These are phyloP conservation scores for Trebouxia sp. DNA, from an alignment of 139 green algal genomes.

Conservation along the genomic window DNA sequence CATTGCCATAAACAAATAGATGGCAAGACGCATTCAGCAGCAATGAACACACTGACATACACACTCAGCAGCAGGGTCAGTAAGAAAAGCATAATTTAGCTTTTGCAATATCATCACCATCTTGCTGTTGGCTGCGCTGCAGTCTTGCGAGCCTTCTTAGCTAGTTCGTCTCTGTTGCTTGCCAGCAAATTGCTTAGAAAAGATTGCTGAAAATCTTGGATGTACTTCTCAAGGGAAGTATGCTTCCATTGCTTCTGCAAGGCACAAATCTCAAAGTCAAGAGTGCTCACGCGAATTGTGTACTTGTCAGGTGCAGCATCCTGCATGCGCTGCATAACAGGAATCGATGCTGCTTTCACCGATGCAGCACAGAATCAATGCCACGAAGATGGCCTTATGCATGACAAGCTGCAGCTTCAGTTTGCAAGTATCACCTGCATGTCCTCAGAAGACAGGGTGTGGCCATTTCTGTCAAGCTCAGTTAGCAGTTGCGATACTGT, in stretches of 20 bases:
- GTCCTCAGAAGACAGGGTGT: not conserved
- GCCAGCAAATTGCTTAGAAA: not conserved
- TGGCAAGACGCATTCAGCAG: not conserved
- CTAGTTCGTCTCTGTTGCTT: not conserved
- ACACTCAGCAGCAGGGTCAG: too few relatives aligned
- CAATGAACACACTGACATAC: not conserved
- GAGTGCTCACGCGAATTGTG: too few relatives aligned
- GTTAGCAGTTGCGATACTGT: conserved; percentile 74
- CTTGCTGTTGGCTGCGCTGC: not conserved
- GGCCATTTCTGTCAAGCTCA: conserved; percentile 50
- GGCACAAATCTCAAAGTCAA: not conserved
- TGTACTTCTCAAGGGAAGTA: not conserved
- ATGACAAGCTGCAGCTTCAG: not conserved
- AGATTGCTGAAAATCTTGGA: not conserved
- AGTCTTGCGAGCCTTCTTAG: not conserved
- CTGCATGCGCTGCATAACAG: too few relatives aligned
- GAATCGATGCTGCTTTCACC: too few relatives aligned
- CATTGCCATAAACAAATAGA: not conserved
- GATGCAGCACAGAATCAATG: too few relatives aligned
- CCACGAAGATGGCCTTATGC: not conserved
- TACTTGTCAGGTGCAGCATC: too few relatives aligned
- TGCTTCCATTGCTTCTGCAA: conserved; percentile 13
- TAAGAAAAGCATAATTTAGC: too few relatives aligned
- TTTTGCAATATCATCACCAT: not conserved
- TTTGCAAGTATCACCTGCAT: conserved; percentile 12